Conservation (phyloP, 2,329 filamentous ascomycete species). For the Aspergillus niger region DNA sequence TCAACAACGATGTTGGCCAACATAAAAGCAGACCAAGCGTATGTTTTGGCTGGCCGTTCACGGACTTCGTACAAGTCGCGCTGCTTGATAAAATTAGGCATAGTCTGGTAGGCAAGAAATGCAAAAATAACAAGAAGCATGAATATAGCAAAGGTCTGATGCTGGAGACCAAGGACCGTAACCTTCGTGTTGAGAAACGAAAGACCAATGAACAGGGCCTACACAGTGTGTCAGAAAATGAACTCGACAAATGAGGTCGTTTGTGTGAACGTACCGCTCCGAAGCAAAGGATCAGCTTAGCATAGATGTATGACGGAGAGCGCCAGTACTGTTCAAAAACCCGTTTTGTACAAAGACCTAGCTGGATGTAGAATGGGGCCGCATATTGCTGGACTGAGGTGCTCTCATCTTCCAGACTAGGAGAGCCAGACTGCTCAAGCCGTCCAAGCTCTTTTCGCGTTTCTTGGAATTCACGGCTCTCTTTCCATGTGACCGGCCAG, state of each 20-base stretch:
- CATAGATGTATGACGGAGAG: slow-evolving; percentile 76
- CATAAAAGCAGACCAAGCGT: slow-evolving; percentile 72
- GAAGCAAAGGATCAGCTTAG: slow-evolving; percentile 67
- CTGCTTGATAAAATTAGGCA: slow-evolving; percentile 59
- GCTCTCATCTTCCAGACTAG: not conserved
- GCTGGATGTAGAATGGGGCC: slow-evolving; percentile 66
- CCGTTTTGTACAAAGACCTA: slow-evolving; percentile 65
- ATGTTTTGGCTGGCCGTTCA: slow-evolving; percentile 65
- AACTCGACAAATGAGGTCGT: not conserved
- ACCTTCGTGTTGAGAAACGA: slow-evolving; percentile 73
- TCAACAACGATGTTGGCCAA: slow-evolving; percentile 69
- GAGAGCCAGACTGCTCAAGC: not conserved
- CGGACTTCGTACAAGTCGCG: slow-evolving; percentile 59
- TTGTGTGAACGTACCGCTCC: slow-evolving; percentile 18
- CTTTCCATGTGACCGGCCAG: slow-evolving; percentile 58
- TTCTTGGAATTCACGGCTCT: slow-evolving; percentile 54
- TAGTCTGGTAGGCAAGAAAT: slow-evolving; percentile 50
- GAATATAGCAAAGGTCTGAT: slow-evolving; percentile 86
- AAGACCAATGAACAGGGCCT: slow-evolving; percentile 74
- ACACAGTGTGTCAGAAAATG: not conserved
- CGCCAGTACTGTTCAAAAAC: slow-evolving; percentile 89
- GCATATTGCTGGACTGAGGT: slow-evolving; percentile 57
- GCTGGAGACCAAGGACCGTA: slow-evolving; percentile 77
- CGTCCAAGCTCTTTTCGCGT: slow-evolving; percentile 35
- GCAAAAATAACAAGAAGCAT: slow-evolving; percentile 78